Conservation (phyloP, 2,329 filamentous ascomycete genomes). For the Exophiala alcalophila region DNA sequence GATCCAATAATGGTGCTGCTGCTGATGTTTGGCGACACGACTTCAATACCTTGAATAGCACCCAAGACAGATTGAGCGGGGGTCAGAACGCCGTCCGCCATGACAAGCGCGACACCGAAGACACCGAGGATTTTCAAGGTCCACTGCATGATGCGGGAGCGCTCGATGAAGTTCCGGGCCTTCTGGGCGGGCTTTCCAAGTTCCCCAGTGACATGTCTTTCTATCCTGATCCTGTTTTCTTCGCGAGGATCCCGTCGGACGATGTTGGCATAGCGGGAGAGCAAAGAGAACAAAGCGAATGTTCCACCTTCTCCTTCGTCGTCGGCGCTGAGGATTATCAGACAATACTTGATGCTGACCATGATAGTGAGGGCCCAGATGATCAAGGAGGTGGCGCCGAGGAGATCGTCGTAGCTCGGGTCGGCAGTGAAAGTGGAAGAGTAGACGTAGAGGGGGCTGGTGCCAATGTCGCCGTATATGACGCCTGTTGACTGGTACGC, state of each 20-base stretch:
- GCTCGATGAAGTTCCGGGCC: conserved; percentile 48
- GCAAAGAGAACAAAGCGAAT: conserved; percentile 53
- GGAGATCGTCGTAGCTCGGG: conserved; percentile 47
- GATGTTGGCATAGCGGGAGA: conserved; percentile 54
- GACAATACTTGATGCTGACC: conserved; percentile 57
- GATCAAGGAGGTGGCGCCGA: conserved; percentile 55
- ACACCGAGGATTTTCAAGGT: conserved; percentile 53
- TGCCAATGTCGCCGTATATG: conserved; percentile 61
- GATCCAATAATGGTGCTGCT: conserved; percentile 50
- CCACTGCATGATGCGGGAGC: conserved; percentile 44
- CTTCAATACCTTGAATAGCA: conserved; percentile 54
- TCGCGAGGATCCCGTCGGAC: conserved; percentile 52
- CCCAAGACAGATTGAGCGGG: conserved; percentile 58
- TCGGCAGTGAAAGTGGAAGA: conserved; percentile 51
- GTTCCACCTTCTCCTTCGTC: conserved; percentile 59
- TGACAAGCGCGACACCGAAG: conserved; percentile 53
- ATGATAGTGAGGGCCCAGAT: conserved; percentile 56
- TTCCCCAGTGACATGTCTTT: conserved; percentile 46
- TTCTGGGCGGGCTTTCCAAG: conserved; percentile 43
- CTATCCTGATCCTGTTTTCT: conserved; percentile 47
- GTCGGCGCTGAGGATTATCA: conserved; percentile 54
- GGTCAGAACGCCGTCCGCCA: conserved; percentile 56
- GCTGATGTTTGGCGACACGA: conserved; percentile 47
- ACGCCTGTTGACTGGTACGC: conserved; percentile 57
- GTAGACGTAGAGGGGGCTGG: conserved; percentile 57